Conservation (phyloP, 164 flowering plant species). For the Platanus orientalis region DNA sequence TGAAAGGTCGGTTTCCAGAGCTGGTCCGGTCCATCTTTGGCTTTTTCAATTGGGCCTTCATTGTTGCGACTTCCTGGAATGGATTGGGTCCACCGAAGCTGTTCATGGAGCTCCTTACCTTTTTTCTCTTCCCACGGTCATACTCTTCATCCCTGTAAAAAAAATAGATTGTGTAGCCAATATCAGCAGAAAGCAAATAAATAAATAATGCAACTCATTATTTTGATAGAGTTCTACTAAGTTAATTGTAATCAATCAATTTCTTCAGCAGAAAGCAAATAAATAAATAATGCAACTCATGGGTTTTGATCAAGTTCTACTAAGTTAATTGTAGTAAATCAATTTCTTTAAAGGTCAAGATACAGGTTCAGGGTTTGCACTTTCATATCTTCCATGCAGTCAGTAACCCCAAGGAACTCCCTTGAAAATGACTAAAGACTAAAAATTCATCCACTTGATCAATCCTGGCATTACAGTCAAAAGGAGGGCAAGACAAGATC, state of each 20-base stretch:
- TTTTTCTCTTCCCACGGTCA: constrained; percentile 83
- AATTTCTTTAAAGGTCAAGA: not conserved
- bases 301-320: not conserved
- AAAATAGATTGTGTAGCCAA: not conserved
- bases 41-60: constrained; percentile 40
- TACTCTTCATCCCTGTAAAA: constrained; percentile 81
- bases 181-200: not conserved
- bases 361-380: too few relatives aligned
- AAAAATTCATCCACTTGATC: too few relatives aligned
- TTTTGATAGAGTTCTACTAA: not conserved
- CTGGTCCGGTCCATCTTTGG: constrained; percentile 32
- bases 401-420: too few relatives aligned
- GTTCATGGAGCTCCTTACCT: constrained; percentile 37
- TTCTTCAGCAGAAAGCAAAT: not conserved
- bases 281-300: not conserved
- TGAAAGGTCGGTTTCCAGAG: constrained; percentile 52
- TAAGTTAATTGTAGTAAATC: not conserved
- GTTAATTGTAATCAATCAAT: not conserved
- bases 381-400: too few relatives aligned
- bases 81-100: constrained; percentile 57
- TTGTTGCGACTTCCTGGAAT: constrained; percentile 65
- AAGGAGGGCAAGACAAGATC: too few relatives aligned
- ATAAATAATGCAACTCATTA: not conserved
- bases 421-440: too few relatives aligned
- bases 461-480: too few relatives aligned